Conservation (phyloP, 2,329 filamentous ascomycete species). For the Talaromyces sp. region DNA sequence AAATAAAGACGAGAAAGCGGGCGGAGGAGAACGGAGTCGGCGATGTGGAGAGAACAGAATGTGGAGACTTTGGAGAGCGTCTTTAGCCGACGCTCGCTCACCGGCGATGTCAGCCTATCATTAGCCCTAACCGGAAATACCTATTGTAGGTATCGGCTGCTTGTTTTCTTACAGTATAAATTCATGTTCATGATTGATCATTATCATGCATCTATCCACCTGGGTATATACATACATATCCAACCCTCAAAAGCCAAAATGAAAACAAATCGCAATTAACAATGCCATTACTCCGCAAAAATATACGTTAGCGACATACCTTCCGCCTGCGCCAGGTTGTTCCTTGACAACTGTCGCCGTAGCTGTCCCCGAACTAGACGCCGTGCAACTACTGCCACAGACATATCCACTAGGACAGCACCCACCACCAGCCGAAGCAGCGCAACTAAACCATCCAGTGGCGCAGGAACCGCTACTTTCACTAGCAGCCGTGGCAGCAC, state of each 20-base stretch:
- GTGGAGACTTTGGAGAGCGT: background rate
- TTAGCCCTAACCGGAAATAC: background rate
- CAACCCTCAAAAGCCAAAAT: background rate
- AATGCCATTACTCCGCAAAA: background rate
- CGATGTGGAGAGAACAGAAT: background rate
- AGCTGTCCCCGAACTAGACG: constrained; percentile 35
- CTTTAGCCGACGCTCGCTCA: constrained; percentile 1
- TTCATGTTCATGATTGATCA: background rate
- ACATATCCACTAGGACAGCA: constrained; percentile 77
- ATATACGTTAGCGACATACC: constrained; percentile 13
- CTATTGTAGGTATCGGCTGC: background rate
- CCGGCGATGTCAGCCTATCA: background rate
- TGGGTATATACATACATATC: background rate
- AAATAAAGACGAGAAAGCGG: constrained; percentile 2
- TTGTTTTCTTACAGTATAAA: background rate
- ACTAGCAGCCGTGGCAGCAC: constrained; percentile 27
- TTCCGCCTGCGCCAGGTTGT: constrained; percentile 19
- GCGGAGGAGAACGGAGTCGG: background rate
- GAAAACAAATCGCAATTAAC: constrained; percentile 3
- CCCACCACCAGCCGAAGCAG: constrained; percentile 61
- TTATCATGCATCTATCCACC: too few relatives aligned
- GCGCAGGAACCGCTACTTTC: constrained; percentile 55
- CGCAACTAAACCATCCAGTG: constrained; percentile 71
- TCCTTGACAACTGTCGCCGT: constrained; percentile 49
- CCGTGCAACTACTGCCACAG: constrained; percentile 51